These are phyloP conservation scores for Calocybe gangraenosa DNA, from an alignment of 768 basidiomycete genomes.

Conservation along the genomic window DNA sequence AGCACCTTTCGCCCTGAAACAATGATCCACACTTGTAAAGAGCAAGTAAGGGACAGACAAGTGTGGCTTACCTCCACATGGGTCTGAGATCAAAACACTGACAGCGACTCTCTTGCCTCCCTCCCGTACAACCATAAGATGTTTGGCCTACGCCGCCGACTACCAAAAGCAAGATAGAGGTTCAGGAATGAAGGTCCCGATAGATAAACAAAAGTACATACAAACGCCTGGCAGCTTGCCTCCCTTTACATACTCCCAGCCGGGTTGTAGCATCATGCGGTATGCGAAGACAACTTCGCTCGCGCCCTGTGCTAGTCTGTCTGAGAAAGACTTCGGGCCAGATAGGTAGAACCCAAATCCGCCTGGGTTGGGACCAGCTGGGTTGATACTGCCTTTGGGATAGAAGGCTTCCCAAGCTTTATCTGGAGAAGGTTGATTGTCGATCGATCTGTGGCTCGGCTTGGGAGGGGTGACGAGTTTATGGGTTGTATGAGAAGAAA, in stretches of 20 bases:
- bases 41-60: background rate
- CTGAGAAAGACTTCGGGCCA: conserved; percentile 44
- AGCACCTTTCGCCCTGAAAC: conserved; percentile 39
- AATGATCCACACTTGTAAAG: background rate
- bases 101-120: conserved; percentile 56
- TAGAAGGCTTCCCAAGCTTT: conserved; percentile 62
- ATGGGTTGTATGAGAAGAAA: conserved; percentile 32
- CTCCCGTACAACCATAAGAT: conserved; percentile 67
- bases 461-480: conserved; percentile 26
- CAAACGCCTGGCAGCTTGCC: conserved; percentile 76
- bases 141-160: conserved; percentile 54
- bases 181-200: background rate
- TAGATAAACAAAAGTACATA: conserved; percentile 26
- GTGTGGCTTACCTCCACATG: conserved; percentile 65
- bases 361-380: conserved; percentile 43
- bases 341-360: conserved; percentile 70
- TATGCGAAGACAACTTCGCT: conserved; percentile 62
- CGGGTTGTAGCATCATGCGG: conserved; percentile 57
- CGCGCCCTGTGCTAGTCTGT: conserved; percentile 32
- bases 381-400: conserved; percentile 59
- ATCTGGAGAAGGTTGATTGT: conserved; percentile 16
- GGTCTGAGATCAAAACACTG: conserved; percentile 65
- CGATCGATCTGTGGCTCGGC: conserved; percentile 7
- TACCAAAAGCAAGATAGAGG: conserved; percentile 16
- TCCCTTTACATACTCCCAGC: conserved; percentile 68